phyloP scores from a whole-genome alignment of 208 protist genomes.

The Trypanosoma grayi region DNA sequence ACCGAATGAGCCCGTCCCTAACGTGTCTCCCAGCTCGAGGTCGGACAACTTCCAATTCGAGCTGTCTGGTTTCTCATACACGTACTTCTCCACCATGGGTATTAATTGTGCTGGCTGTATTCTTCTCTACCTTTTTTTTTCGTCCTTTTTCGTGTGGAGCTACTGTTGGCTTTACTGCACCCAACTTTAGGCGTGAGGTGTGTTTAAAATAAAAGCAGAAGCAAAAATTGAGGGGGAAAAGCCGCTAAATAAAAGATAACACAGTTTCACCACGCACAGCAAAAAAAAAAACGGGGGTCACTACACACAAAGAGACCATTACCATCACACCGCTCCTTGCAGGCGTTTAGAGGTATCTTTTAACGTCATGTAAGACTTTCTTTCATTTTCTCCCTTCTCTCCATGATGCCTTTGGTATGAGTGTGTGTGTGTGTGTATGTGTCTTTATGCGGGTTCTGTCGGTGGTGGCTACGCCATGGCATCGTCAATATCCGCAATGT shows the following conservation, averaged over 20 bases:
- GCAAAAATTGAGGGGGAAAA: neutral
- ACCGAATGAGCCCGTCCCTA: constrained; percentile 93
- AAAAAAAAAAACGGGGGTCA: constrained; percentile 21
- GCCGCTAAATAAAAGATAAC: neutral
- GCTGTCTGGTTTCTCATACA: constrained; percentile 69
- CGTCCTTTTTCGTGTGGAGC: neutral
- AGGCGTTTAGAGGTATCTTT: neutral
- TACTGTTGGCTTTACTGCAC: neutral
- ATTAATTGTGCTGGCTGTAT: neutral
- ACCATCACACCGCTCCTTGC: neutral
- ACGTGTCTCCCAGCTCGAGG: constrained; percentile 82
- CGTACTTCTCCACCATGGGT: constrained; percentile 22
- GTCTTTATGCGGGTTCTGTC: neutral
- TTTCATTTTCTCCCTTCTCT: constrained; percentile 15
- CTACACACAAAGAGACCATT: too few relatives aligned
- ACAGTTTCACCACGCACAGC: neutral
- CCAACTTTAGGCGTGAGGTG: too few relatives aligned
- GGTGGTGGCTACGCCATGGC: constrained; percentile 12
- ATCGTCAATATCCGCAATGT: constrained; percentile 67
- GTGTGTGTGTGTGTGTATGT: neutral
- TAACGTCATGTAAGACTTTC: too few relatives aligned
- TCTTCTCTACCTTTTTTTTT: neutral
- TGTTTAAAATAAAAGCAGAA: too few relatives aligned
- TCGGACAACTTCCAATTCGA: constrained; percentile 77
- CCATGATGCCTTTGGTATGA: neutral